Percentiles rank a stretch among this genome's conserved stretches.
These are phyloP conservation scores for Cerioporus squamosus DNA, from an alignment of 1,284 basidiomycete species.

Conservation along the genomic window DNA sequence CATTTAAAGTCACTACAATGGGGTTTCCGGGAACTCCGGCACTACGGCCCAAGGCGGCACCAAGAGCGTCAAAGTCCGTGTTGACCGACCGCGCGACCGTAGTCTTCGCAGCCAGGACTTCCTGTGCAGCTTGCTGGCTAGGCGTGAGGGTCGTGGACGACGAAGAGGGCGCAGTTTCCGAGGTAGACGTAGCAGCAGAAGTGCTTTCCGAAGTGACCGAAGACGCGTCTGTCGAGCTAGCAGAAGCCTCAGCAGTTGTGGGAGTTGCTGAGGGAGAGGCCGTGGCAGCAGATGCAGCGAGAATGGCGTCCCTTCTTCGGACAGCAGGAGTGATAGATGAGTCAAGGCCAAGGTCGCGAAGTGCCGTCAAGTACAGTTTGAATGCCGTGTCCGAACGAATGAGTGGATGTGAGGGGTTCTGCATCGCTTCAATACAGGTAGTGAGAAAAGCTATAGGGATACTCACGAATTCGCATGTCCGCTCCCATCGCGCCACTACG, in stretches of 20 bases:
- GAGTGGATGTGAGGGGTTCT: constrained; percentile 71
- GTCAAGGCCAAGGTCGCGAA: constrained; percentile 63
- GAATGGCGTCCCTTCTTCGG: constrained; percentile 64
- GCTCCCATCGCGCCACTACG: constrained; percentile 78
- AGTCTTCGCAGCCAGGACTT: constrained; percentile 48
- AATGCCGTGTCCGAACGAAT: constrained; percentile 73
- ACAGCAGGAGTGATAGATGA: constrained; percentile 67
- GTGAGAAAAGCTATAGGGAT: background rate
- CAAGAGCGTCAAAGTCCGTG: constrained; percentile 46
- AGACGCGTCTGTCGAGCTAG: constrained; percentile 2
- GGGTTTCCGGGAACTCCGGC: constrained; percentile 57
- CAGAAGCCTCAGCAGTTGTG: constrained; percentile 13
- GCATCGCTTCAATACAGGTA: constrained; percentile 9
- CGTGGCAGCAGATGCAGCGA: constrained; percentile 39
- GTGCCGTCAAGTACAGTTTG: constrained; percentile 67
- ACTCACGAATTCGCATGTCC: constrained; percentile 80
- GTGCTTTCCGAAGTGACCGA: constrained; percentile 7
- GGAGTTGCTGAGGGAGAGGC: constrained; percentile 26
- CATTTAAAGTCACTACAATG: constrained; percentile 79
- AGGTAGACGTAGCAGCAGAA: constrained; percentile 2
- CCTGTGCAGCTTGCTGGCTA: constrained; percentile 62
- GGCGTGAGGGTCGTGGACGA: constrained; percentile 24
- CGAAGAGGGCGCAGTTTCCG: constrained; percentile 17
- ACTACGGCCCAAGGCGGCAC: constrained; percentile 44
- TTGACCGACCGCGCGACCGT: constrained; percentile 29